Evolutionary conservation across 2,329 filamentous ascomycete species (phyloP), one percentile per base, ranked within the genome.

Genomic region (Penicillium sp.): DNA sequence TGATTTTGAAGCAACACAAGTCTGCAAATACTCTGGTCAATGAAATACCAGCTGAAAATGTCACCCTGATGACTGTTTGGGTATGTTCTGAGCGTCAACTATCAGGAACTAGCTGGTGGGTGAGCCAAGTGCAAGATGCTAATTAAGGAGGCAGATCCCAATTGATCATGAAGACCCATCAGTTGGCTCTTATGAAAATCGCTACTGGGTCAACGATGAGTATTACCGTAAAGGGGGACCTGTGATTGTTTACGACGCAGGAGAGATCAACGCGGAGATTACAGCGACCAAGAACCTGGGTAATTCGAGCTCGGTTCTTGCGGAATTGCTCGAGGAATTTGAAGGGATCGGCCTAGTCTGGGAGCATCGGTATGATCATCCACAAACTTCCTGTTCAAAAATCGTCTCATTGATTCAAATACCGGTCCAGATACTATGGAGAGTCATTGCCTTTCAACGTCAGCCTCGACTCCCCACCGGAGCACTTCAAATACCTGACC

Each of bases 161-260:
- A 66, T 68, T 42, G 65, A 68, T 39, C 66, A 68, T 37, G 55
- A 53, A 7, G 52, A 66, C 43, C 33, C 40, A 6, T 60, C 68
- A 4, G 71, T 73, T 45, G 74, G 66, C 13, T 78, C 74, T 1
- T 81, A 80, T 60, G 70, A 71, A 48, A 78, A 80, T 60, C 71
- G 76, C 39, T 81, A 79, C 56, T 79, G 76, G 58, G 75, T 79
- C 41, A 76, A 77, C 48, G 66, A 70, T 4, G 69, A 73, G 0
- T 79, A 79, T 58, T 81, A 80, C 57, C 73, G 77, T 54, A 64
- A 75, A n/a, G 78, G 78, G n/a, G 78, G 78, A 0, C 78, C 76
- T 1, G 69, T 78, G 1, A 75, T 73, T 51, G 57, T 76, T 8
- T 76, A 74, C 49, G 72, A 78, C 55, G 67, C 66, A 6, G 76